These are phyloP conservation scores for Rhododendron williamsianum DNA, from an alignment of 148 eudicot species.

Conservation along the genomic window DNA sequence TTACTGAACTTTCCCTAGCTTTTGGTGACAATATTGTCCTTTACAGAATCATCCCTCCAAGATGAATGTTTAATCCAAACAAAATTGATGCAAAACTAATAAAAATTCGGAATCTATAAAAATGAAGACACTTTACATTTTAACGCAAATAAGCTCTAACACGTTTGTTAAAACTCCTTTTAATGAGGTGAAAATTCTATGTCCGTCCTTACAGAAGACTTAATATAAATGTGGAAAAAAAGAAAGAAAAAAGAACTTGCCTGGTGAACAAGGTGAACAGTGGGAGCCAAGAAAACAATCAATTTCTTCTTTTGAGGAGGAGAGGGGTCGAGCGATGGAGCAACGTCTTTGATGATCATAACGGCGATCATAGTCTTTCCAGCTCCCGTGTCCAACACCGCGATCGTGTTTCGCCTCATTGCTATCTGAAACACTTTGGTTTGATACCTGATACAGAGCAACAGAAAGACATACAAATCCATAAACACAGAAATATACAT, in stretches of 20 bases:
- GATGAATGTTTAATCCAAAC: neutral
- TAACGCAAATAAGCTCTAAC: neutral
- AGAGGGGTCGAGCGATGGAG: slow-evolving; percentile 14
- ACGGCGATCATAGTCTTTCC: slow-evolving; percentile 45
- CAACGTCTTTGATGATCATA: slow-evolving; percentile 46
- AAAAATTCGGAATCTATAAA: neutral
- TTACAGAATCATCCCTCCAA: neutral
- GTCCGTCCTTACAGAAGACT: neutral
- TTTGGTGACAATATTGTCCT: neutral
- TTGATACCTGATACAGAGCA: slow-evolving; percentile 31
- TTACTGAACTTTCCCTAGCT: neutral
- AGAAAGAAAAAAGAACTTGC: slow-evolving; percentile 8
- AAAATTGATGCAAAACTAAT: neutral
- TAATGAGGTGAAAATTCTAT: neutral
- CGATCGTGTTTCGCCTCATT: slow-evolving; percentile 45
- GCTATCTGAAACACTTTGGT: slow-evolving; percentile 43
- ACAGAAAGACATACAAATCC: neutral
- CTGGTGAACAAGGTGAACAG: slow-evolving; percentile 62
- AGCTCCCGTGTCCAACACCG: slow-evolving; percentile 42
- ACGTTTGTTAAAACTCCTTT: neutral
- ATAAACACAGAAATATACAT: neutral
- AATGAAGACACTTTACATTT: neutral
- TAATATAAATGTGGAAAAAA: neutral
- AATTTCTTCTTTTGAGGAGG: slow-evolving; percentile 20
- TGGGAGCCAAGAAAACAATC: slow-evolving; percentile 52